Percentiles rank a stretch among this genome's conserved stretches.
phyloP scores from a whole-genome alignment of 345 rosid species.

The Rhodamnia argentea region DNA sequence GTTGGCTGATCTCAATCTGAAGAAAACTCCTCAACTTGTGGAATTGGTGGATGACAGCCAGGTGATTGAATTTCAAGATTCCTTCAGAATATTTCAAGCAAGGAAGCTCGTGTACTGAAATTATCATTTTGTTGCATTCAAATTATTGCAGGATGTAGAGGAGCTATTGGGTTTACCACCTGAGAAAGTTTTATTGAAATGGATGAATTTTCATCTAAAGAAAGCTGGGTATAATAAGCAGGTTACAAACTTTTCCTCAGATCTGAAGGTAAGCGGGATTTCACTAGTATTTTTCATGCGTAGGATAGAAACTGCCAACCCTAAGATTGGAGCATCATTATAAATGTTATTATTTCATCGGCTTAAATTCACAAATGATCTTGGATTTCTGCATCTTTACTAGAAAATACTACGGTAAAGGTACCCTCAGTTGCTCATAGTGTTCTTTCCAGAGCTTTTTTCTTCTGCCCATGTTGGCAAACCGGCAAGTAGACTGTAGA shows the following conservation, averaged over 20 bases:
- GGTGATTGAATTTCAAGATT: slow-evolving; percentile 20
- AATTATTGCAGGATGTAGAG: slow-evolving; percentile 68
- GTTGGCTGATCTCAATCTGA: slow-evolving; percentile 81
- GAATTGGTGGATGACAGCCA: slow-evolving; percentile 76
- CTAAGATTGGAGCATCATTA: neutral
- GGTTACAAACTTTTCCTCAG: slow-evolving; percentile 91
- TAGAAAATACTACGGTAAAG: neutral
- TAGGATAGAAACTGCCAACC: neutral
- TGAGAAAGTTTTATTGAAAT: slow-evolving; percentile 87
- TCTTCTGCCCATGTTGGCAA: neutral
- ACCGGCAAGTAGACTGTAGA: neutral
- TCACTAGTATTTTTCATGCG: neutral
- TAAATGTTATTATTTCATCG: neutral
- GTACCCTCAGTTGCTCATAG: neutral
- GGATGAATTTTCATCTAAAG: slow-evolving; percentile 98
- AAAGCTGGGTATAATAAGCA: slow-evolving; percentile 83
- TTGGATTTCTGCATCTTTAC: neutral
- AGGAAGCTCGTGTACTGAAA: neutral
- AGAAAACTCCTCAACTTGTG: slow-evolving; percentile 93
- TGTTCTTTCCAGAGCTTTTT: neutral
- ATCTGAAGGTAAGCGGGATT: slow-evolving; percentile 64
- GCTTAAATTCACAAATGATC: neutral
- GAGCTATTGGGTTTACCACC: slow-evolving; percentile 91
- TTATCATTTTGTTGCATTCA: neutral
- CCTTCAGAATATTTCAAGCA: neutral